Evolutionary conservation across 2,329 filamentous ascomycete genomes (phyloP).

Genomic region (Botryotinia globosa): DNA sequence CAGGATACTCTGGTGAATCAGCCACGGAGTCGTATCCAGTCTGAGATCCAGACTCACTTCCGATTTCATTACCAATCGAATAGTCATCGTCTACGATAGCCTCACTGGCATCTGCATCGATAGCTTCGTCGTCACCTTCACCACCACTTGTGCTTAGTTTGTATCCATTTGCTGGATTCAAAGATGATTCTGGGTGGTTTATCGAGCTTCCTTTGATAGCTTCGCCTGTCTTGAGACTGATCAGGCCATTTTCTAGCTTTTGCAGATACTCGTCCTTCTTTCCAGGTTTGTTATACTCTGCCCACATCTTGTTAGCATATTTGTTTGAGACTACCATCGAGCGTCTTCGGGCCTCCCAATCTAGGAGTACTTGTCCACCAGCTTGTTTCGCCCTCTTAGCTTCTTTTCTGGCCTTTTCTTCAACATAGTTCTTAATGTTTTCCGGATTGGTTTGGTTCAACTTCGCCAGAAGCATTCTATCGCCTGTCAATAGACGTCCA

Average conservation of each 20-base stretch:
- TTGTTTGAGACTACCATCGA: background rate
- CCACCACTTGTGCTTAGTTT: background rate
- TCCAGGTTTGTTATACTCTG: background rate
- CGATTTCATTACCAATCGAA: background rate
- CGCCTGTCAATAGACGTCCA: background rate
- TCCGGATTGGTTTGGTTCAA: background rate
- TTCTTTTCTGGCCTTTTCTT: background rate
- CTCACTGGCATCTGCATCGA: background rate
- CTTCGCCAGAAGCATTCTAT: constrained; percentile 2
- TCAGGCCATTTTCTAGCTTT: background rate
- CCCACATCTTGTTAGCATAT: constrained; percentile 1
- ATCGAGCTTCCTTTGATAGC: background rate
- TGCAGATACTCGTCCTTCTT: background rate
- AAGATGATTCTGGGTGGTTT: background rate
- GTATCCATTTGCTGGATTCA: background rate
- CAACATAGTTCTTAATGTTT: background rate
- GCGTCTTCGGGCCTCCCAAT: background rate
- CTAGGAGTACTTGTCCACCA: background rate
- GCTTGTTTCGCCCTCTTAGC: background rate
- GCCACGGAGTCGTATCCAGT: background rate
- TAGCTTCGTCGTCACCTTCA: background rate
- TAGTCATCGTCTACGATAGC: background rate
- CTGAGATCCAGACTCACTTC: background rate
- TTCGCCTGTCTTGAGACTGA: constrained; percentile 4
- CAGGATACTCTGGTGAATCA: background rate